Evolutionary conservation across 345 rosid genomes (phyloP).

Genomic region (Lenwebbia sp.): DNA sequence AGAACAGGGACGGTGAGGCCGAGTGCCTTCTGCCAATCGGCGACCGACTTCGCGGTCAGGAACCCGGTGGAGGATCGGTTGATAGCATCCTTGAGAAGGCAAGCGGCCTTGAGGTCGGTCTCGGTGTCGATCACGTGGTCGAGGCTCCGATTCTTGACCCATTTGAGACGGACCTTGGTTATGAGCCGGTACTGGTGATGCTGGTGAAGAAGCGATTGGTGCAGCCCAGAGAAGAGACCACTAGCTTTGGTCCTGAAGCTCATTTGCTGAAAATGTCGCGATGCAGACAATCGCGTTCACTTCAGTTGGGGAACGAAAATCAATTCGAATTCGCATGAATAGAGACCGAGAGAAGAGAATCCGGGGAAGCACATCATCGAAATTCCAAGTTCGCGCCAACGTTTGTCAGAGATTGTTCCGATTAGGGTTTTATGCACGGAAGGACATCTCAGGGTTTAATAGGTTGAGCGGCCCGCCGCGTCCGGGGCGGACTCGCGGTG

Average conservation of each 20-base stretch:
- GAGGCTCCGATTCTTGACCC: constrained; percentile 79
- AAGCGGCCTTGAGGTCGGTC: constrained; percentile 91
- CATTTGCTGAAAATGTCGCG: not conserved
- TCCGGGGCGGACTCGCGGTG: too few species aligned
- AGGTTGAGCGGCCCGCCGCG: too few species aligned
- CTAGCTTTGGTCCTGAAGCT: not conserved
- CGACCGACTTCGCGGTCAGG: constrained; percentile 79
- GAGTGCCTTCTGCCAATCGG: constrained; percentile 89
- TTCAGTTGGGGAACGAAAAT: not conserved
- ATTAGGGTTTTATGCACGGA: not conserved
- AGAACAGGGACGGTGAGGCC: constrained; percentile 94
- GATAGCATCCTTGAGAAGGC: constrained; percentile 82
- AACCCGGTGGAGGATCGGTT: constrained; percentile 79
- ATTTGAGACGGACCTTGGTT: constrained; percentile 73
- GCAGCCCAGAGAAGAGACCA: not conserved
- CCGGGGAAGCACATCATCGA: not conserved
- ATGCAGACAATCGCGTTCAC: not conserved
- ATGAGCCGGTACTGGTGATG: constrained; percentile 45
- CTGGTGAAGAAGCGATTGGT: constrained; percentile 5
- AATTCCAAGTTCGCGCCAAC: not conserved
- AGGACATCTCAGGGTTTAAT: too few species aligned
- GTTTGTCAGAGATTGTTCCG: not conserved
- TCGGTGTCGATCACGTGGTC: constrained; percentile 83
- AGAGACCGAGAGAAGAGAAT: not conserved
- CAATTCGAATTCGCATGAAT: not conserved